Percentiles rank a stretch among this genome's conserved stretches.
Evolutionary conservation across 768 basidiomycete species (phyloP).

Genomic region (Phaffia australis): DNA sequence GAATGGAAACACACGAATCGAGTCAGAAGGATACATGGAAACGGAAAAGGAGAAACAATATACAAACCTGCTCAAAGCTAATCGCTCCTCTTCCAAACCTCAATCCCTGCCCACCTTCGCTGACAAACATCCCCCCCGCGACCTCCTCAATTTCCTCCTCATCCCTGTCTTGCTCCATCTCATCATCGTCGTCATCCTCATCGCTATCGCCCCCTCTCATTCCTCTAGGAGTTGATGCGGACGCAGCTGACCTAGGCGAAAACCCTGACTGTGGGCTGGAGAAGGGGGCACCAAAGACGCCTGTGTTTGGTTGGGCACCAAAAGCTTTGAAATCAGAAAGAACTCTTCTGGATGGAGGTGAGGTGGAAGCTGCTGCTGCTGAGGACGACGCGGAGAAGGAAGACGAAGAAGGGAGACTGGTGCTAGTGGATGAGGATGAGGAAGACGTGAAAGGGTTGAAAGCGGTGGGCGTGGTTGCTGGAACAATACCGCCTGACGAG

Average conservation of each 20-base stretch:
- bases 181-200: constrained; percentile 9
- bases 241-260: background rate
- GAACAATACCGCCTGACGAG: background rate
- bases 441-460: background rate
- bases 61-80: constrained; percentile 21
- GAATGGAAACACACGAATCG: too few species aligned
- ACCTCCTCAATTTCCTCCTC: constrained; percentile 9
- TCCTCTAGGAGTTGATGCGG: constrained; percentile 5
- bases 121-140: constrained; percentile 8
- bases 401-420: background rate
- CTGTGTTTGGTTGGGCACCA: constrained; percentile 14
- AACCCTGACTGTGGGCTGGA: background rate
- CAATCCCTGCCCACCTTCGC: constrained; percentile 16
- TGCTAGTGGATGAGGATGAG: constrained; percentile 2
- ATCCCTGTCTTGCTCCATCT: background rate
- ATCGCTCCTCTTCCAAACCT: constrained; percentile 22
- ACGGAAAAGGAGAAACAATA: background rate
- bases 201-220: constrained; percentile 12
- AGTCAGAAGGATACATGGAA: background rate
- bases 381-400: background rate
- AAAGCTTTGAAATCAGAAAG: constrained; percentile 21
- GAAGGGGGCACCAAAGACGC: constrained; percentile 11
- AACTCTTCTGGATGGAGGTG: constrained; percentile 15
- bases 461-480: too few species aligned
- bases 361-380: background rate